These are phyloP conservation scores for Plantago rigida DNA, from an alignment of 305 asterid genomes.

Conservation along the genomic window DNA sequence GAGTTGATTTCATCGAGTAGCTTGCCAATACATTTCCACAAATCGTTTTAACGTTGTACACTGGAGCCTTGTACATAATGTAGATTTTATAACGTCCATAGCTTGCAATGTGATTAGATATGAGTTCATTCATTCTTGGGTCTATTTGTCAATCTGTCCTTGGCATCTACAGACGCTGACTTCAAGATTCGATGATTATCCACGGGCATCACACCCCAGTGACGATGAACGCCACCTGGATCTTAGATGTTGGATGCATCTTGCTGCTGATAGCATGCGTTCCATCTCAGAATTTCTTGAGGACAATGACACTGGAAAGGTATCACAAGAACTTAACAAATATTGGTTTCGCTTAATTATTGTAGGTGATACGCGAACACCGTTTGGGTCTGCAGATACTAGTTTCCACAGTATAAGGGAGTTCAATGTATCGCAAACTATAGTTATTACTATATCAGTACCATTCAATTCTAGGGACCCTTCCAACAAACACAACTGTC, in stretches of 20 bases:
- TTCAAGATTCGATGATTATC: conserved; percentile 97
- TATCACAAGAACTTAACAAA: conserved; percentile 22
- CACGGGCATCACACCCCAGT: conserved; percentile 97
- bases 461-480: neutral
- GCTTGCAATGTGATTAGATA: too few species aligned
- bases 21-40: neutral
- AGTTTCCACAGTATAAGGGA: too few species aligned
- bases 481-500: too few species aligned
- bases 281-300: conserved; percentile 68
- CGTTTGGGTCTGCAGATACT: too few species aligned
- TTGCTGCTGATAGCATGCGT: conserved; percentile 91
- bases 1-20: neutral
- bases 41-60: too few species aligned
- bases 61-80: too few species aligned
- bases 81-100: too few species aligned
- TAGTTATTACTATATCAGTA: too few species aligned
- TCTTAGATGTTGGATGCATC: conserved; percentile 98
- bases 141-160: conserved; percentile 23
- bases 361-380: neutral
- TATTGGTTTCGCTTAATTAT: conserved; percentile 9
- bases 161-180: conserved; percentile 51
- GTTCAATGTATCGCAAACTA: neutral
- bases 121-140: neutral
- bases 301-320: conserved; percentile 52
- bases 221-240: conserved; percentile 90